A percentile compares a stretch with the other conserved stretches of the same genome.
Conservation (phyloP, 345 rosid genomes). For the Rhizophora apiculata region DNA sequence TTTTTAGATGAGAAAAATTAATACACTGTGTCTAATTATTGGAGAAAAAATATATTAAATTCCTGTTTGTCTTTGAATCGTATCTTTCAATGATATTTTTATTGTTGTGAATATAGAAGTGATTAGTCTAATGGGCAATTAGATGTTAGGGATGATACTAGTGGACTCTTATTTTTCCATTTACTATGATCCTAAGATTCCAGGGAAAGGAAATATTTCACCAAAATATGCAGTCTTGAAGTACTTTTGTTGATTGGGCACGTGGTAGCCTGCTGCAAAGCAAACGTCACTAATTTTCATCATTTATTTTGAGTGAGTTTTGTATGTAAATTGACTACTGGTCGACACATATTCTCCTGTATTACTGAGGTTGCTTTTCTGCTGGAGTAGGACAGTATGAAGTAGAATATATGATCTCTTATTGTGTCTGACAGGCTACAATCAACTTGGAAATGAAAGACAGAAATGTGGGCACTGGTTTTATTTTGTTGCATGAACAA, state of each 20-base stretch:
- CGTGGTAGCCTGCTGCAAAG: not conserved
- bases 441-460: constrained; percentile 20
- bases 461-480: constrained; percentile 14
- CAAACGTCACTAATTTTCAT: not conserved
- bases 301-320: not conserved
- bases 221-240: not conserved
- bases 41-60: not conserved
- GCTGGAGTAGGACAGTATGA: constrained; percentile 7
- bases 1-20: not conserved
- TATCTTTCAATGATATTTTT: too few relatives aligned
- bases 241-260: too few relatives aligned
- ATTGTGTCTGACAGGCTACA: constrained; percentile 33
- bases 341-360: not conserved
- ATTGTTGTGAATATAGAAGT: too few relatives aligned
- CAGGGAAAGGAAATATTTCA: not conserved
- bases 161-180: not conserved
- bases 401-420: constrained; percentile 1
- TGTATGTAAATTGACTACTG: not conserved
- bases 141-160: too few relatives aligned
- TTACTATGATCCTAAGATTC: not conserved
- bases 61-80: not conserved
- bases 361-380: constrained; percentile 9
- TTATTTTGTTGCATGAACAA: constrained; percentile 19
- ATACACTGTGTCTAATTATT: not conserved
- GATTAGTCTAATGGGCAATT: not conserved